Conservation (phyloP, 495 filamentous ascomycete species). For the Penicillium robsamsonii region DNA sequence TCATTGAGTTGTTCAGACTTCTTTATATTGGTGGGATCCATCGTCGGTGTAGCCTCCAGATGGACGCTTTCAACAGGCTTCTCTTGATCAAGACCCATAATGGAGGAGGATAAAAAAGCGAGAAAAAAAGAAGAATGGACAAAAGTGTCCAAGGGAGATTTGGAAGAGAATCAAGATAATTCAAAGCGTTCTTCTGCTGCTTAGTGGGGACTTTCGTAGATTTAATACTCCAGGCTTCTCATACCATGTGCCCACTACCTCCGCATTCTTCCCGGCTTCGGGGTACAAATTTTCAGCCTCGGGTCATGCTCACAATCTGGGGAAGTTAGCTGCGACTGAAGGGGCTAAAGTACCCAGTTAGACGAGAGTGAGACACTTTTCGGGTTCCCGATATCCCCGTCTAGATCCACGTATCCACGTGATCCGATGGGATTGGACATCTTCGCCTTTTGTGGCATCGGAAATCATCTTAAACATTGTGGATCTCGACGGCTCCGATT, state of each 20-base stretch:
- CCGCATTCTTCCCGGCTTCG: constrained; percentile 5
- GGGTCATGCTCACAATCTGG: constrained; percentile 4
- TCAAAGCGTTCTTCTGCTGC: too few species aligned
- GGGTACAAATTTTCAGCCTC: neutral
- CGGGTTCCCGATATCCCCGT: neutral
- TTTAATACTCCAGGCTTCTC: constrained; percentile 2
- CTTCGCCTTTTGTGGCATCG: too few species aligned
- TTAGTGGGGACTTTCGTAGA: neutral
- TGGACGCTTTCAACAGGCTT: constrained; percentile 9
- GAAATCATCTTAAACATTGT: too few species aligned
- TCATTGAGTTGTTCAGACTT: neutral
- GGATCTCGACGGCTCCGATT: too few species aligned
- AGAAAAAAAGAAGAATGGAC: neutral
- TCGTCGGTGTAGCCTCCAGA: constrained; percentile 7
- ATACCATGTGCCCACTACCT: neutral
- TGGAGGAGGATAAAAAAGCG: neutral
- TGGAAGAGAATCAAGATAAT: neutral
- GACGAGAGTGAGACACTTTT: too few species aligned
- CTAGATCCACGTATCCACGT: neutral
- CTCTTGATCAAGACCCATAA: constrained; percentile 9
- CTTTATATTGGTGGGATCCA: neutral
- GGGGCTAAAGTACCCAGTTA: too few species aligned
- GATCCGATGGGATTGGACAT: neutral
- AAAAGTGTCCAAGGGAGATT: neutral
- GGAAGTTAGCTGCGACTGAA: constrained; percentile 2